Evolutionary conservation across 768 basidiomycete genomes (phyloP), one percentile per base, ranked within the genome.

Genomic region (Suillus luteus): DNA sequence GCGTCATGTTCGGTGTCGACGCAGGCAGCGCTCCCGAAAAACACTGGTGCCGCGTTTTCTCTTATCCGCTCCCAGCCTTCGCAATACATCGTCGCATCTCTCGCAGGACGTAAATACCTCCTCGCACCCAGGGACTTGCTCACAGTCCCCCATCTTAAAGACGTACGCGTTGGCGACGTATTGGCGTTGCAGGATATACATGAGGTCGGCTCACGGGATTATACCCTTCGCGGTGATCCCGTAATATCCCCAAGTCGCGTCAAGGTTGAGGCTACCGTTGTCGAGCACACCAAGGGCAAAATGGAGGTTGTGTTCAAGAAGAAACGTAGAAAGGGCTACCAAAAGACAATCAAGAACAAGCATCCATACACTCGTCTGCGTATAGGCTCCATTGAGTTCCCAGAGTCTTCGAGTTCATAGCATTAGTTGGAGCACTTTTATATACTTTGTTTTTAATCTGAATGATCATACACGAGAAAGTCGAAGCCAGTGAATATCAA

Each of bases 301-400:
- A 91, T 99, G 92, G 92, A 96, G 78, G 84, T 82, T 70, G 91
- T 92, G 61, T 86, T 96, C 79, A 97, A 98, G 83, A 96, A 96
- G 82, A 99, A 99, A 83, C 81, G 95, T 78, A 89, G 97, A 88
- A 98, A 99, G 82, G 95, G 96, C 11, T 99, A 99, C 79, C 87
- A 92, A 78, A 93, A 93, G 79, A 95, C 93, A 9, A 93, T 98
- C 67, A 85, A 87, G 74, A 90, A 94, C 76, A 99, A 98, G 77
- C 94, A 95, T 73, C 91, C 90, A 2, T 99, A 92, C 80, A 99
- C 96, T n/a, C 86, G 95, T 73, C 83, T 99, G 64, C 85, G 96
- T 59, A 91, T 99, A 67, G 95, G 95, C 22, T 83, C 89, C 54
- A 95, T 99, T 67, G 75, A 81, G 59, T 76, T 90, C 64, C 69